A percentile compares a stretch with the other conserved stretches of the same genome.
phyloP scores from a whole-genome alignment of 805 yeast genomes.

The Torulaspora franciscae region DNA sequence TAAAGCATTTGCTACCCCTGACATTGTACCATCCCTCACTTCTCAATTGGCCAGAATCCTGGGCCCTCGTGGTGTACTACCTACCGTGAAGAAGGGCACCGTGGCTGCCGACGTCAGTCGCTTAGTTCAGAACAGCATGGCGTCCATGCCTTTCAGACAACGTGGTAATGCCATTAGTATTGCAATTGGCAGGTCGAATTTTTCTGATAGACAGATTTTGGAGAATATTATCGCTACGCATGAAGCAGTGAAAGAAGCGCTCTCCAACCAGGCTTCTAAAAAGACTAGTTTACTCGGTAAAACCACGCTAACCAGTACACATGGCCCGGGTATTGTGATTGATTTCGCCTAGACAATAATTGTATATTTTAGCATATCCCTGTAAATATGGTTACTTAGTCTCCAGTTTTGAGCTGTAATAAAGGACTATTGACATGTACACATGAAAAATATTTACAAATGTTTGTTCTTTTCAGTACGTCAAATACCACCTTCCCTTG shows the following conservation, averaged over 20 bases:
- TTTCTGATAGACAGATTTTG: slow-evolving; percentile 70
- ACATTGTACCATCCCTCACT: slow-evolving; percentile 55
- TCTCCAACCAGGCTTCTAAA: slow-evolving; percentile 54
- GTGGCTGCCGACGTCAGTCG: slow-evolving; percentile 60
- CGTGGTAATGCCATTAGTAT: slow-evolving; percentile 53
- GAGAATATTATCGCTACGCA: slow-evolving; percentile 66
- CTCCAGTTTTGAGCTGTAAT: slow-evolving; percentile 1
- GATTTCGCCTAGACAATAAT: slow-evolving; percentile 36
- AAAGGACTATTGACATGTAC: slow-evolving; percentile 5
- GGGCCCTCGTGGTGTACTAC: slow-evolving; percentile 90
- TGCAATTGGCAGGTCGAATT: slow-evolving; percentile 72
- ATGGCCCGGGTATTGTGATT: slow-evolving; percentile 76
- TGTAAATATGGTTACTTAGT: slow-evolving; percentile 4
- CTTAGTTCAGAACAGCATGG: slow-evolving; percentile 52
- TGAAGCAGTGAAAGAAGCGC: slow-evolving; percentile 51
- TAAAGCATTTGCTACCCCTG: slow-evolving; percentile 82
- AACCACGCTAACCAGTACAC: slow-evolving; percentile 61
- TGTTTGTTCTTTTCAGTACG: slow-evolving; percentile 48
- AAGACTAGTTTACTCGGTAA: slow-evolving; percentile 68
- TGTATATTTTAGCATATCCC: slow-evolving; percentile 2
- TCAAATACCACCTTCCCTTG: slow-evolving; percentile 90
- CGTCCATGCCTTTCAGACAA: slow-evolving; percentile 77
- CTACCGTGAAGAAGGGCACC: slow-evolving; percentile 79
- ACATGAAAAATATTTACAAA: slow-evolving; percentile 5
- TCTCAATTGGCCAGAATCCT: slow-evolving; percentile 67